Evolutionary conservation across 2,329 filamentous ascomycete species (phyloP), one percentile per base, ranked within the genome.

Genomic region (Ceratocystis huliohia): DNA sequence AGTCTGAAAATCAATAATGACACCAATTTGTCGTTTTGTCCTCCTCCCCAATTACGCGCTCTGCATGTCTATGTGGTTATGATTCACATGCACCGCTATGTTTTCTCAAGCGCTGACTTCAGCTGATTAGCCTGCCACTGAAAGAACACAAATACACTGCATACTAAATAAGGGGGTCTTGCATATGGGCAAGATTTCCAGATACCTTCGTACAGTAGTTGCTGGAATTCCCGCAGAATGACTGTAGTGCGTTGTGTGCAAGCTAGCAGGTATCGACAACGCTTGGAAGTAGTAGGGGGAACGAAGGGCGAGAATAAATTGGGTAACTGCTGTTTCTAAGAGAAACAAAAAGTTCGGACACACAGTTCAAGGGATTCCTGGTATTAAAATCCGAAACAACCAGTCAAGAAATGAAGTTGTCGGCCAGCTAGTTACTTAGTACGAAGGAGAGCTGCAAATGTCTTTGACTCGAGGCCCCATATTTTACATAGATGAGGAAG

Each of bases 271-370:
- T 53, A 53, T 15, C 48, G 15, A 53, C 13, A 48, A 15, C 8
- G 48, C 48, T 13, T 53, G 4, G 25, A 48, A 20, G 45, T 20
- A 5, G 20, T n/a, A 48, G 15, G 45, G 45, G 44, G 44, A n/a
- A 5, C 2, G n/a, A 22, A 22, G 46, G 5, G n/a, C n/a, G 46
- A 13, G 48, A 0, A 15, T 25, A 53, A 53, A 15, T 3, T 53
- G 33, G 33, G 33, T 8, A 37, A 37, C 10, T 37, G 33, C 33
- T 37, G 48, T 53, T 8, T 20, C 15, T 5, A 53, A 25, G 2
- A 53, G 25, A 30, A 59, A 59, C 53, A 59, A 59, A 59, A 59
- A 33, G 53, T 59, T 59, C 28, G 28, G 37, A 59, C 30, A 59
- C 53, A 33, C 53, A 33, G 13, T 33, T 28, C 53, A 57, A 57